phyloP scores from a whole-genome alignment of 441 rosid species.

The Syzygium syzygioides region DNA sequence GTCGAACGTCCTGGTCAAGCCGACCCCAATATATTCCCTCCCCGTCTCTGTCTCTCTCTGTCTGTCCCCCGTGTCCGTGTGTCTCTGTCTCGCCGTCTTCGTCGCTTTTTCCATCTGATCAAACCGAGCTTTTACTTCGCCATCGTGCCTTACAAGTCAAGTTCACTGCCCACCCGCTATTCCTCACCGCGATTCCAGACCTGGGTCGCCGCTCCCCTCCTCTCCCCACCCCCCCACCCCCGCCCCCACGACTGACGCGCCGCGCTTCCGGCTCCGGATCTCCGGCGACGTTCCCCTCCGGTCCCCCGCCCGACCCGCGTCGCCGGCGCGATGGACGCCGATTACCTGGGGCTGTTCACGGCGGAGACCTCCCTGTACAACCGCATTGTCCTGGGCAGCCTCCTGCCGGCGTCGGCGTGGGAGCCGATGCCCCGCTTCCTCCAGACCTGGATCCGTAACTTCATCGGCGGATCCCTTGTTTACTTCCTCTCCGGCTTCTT shows the following conservation, averaged over 20 bases:
- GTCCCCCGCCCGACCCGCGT: background rate
- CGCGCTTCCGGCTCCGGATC: background rate
- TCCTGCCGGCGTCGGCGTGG: conserved; percentile 54
- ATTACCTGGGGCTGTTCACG: conserved; percentile 41
- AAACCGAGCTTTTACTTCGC: background rate
- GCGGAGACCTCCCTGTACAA: conserved; percentile 64
- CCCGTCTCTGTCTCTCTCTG: background rate
- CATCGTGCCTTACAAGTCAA: background rate
- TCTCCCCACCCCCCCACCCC: fast-evolving
- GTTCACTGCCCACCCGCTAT: background rate
- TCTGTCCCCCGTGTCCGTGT: background rate
- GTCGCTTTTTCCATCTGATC: background rate
- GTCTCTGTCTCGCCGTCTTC: background rate
- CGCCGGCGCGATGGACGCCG: conserved; percentile 16
- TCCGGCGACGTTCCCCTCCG: background rate
- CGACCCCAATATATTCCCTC: background rate
- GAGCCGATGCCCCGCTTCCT: conserved; percentile 49
- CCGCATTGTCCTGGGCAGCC: conserved; percentile 49
- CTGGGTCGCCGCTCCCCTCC: background rate
- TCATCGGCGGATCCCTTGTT: conserved; percentile 56
- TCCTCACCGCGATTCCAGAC: background rate
- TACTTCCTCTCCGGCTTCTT: conserved; percentile 75
- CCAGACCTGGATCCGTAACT: conserved; percentile 94
- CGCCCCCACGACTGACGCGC: background rate
- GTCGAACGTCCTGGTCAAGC: background rate